Evolutionary conservation across 2,329 filamentous ascomycete genomes (phyloP), one percentile per base, ranked within the genome.

Genomic region (Parafenestella ontariensis): DNA sequence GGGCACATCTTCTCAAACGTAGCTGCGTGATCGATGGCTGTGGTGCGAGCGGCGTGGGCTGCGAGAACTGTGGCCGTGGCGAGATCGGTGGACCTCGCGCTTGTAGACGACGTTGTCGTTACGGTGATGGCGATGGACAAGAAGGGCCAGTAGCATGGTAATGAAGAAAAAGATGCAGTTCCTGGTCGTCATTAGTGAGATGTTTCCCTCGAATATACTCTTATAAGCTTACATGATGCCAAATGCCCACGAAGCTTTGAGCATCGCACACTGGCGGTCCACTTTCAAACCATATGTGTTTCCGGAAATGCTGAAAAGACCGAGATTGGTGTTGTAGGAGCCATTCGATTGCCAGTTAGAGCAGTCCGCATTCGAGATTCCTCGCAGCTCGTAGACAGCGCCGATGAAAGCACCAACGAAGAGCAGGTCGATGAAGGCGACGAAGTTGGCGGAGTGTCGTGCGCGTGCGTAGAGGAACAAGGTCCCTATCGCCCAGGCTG

Each of bases 171-270:
- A 73, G 49, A 75, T 72, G 62, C 68, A 70, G 67, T 75, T 73
- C 70, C 72, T 75, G 39, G 3, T 13, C 0, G 5, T 28, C 1
- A 52, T 78, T 77, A 71, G 62, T 23, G 41, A 33, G 13, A 24
- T 18, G 20, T n/a, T 26, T n/a, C 10, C 2, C 20, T 28, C 29
- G 15, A 2, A 28, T 15, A 24, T 20, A 21, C 20, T n/a, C 11
- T 26, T 20, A 31, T 24, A 64, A n/a, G n/a, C 79, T 78, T 76
- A 94, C 77, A 97, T 96, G 75, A 98, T 97, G 44, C 86, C 92
- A 64, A 97, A 88, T 2, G 92, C 94, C 78, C 92, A 98, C 63
- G 82, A 84, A 1, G 93, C 89, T 84, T 97, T 98, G 70, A 96
- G 85, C 91, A 97, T 95, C 45, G 89, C 85, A 78, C 94, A 98